phyloP scores from a whole-genome alignment of 108 stramenopile genomes.

The Cyclotella sp. region DNA sequence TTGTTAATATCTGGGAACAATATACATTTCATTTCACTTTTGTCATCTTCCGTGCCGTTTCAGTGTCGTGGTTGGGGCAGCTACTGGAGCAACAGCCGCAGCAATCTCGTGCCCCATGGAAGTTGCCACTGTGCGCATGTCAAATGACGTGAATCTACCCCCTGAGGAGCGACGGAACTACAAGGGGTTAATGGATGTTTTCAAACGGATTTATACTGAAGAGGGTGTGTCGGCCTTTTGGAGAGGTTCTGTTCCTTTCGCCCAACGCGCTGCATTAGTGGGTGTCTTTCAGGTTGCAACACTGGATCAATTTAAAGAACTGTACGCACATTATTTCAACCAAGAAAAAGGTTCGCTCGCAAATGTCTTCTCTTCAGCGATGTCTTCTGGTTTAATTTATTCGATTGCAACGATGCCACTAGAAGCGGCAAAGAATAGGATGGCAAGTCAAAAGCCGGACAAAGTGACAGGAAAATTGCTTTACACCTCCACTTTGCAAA shows the following conservation, averaged over 20 bases:
- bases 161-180: conserved; percentile 86
- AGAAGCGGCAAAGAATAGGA: conserved; percentile 93
- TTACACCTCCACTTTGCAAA: conserved; percentile 87
- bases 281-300: conserved; percentile 95
- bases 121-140: conserved; percentile 92
- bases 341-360: conserved; percentile 83
- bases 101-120: conserved; percentile 93
- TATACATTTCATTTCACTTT: neutral
- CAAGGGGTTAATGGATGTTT: conserved; percentile 76
- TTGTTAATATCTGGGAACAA: neutral
- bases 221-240: conserved; percentile 91
- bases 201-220: conserved; percentile 75
- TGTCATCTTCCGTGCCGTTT: neutral
- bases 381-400: conserved; percentile 94
- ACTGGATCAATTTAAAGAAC: conserved; percentile 91
- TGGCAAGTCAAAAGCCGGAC: conserved; percentile 91
- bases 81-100: conserved; percentile 90
- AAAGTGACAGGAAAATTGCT: conserved; percentile 78
- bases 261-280: conserved; percentile 91
- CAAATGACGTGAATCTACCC: conserved; percentile 89
- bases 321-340: conserved; percentile 64
- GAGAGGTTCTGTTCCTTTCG: conserved; percentile 91
- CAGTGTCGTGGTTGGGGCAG: conserved; percentile 82
- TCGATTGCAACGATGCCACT: conserved; percentile 94
- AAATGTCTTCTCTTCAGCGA: conserved; percentile 92